A percentile compares a stretch with the other conserved stretches of the same genome.
Conservation (phyloP, 1,139 yeast genomes). For the Candida smagusa region DNA sequence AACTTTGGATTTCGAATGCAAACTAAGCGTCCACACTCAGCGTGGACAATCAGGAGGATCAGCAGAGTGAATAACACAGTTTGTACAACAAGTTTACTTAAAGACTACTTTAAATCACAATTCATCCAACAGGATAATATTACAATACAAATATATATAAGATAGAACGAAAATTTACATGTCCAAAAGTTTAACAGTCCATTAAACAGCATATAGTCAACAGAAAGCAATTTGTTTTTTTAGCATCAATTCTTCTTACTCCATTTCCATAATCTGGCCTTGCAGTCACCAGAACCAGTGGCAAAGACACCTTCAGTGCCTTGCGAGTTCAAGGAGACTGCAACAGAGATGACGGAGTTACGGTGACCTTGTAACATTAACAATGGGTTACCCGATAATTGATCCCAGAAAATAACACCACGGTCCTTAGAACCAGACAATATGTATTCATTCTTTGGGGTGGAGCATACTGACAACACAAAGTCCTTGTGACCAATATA, state of each 20-base stretch:
- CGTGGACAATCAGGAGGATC: too few species aligned
- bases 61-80: too few species aligned
- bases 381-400: slow-evolving; percentile 85
- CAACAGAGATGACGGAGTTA: slow-evolving; percentile 92
- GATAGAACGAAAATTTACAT: background rate
- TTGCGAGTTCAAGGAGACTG: slow-evolving; percentile 75
- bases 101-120: too few species aligned
- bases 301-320: slow-evolving; percentile 82
- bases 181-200: background rate
- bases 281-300: slow-evolving; percentile 96
- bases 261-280: slow-evolving; percentile 95
- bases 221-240: background rate
- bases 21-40: too few species aligned
- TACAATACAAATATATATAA: slow-evolving; percentile 5
- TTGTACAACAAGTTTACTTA: too few species aligned
- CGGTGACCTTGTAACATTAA: slow-evolving; percentile 96
- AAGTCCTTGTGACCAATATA: slow-evolving; percentile 96
- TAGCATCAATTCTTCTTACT: slow-evolving; percentile 20
- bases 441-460: slow-evolving; percentile 90
- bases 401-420: slow-evolving; percentile 97
- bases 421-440: slow-evolving; percentile 96
- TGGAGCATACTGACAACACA: slow-evolving; percentile 89
- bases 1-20: too few species aligned
- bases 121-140: slow-evolving; percentile 2
- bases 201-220: background rate